Evolutionary conservation across 768 basidiomycete species (phyloP), one percentile per base, ranked within the genome.

Genomic region (Rhizopogon roseolus): DNA sequence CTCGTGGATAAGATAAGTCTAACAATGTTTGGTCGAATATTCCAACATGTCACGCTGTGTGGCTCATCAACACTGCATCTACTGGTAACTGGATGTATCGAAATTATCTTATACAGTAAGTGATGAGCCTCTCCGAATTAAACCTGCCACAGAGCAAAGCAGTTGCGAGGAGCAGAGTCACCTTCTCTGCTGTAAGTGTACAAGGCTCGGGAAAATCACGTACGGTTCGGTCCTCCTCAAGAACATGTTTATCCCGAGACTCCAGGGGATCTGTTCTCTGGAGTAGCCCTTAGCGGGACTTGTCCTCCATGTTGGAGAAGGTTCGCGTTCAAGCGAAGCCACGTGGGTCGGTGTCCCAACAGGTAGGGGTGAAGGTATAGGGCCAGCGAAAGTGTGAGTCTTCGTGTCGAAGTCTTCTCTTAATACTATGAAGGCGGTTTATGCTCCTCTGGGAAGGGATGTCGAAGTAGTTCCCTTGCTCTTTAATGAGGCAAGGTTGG

Each of bases 161-260:
- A 32, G 14, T 4, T 10, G 16, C 34, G 5, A 36, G 5, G 34
- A 3, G 14, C 22, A 22, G 22, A 5, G 14, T 9, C 83, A 0
- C 85, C 85, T 81, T 84, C 57, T 85, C 84, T 1, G 80, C 83
- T 0, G 61, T 86, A n/a, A 83, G 85, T 0, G 83, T 84, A 0
- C 84, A 85, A 73, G 51, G 84, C 0, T 81, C 83, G 0, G 85
- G 85, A 4, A 86, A 86, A 62, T 84, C 81, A 0, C 85, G 85
- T 54, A 84, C 81, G 0, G 77, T 4, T 78, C 82, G 0, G 76
- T 81, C 0, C 74, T 86, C 10, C 65, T 86, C 0, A 84, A 86
- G 64, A 81, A 74, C 52, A 82, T 85, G 78, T 63, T 85, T 11
- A 76, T 85, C 13, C 58, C 79, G 0, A 62, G 67, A 8, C 78